Evolutionary conservation across 1,284 basidiomycete genomes (phyloP), one percentile per base, ranked within the genome.

Genomic region (Leccinum fallax): DNA sequence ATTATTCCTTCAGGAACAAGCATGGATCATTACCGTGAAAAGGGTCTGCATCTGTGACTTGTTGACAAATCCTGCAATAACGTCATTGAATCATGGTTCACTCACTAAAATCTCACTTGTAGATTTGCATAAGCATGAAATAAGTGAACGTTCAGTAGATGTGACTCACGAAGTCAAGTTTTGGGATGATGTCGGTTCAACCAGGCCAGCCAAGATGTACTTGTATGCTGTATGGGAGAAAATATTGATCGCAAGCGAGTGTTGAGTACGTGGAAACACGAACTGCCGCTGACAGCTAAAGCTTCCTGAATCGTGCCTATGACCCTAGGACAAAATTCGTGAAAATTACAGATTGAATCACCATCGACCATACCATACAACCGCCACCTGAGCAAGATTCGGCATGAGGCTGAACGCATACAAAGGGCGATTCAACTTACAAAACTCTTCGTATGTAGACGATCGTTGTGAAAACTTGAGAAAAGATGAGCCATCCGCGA

Each of bases 391-490:
- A 3, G 15, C 13, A 24, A 36, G 8, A 24, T 10, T 19, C 8
- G 9, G 15, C 10, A 55, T 38, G n/a, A 40, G 19, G 13, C 4
- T 4, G 21, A 48, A 48, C 1, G 10, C 2, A 21, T 21, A 16
- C 7, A 11, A 28, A 28, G 13, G 24, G 16, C 10, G 9, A 30
- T 52, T 30, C 15, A 10, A 55, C 54, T 40, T 13, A 67, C 66
- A 28, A 68, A 15, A 19, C 7, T 54, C 49, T 66, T 67, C n/a
- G 16, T 55, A 24, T 19, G 9, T 16, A 24, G 24, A 13, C 21
- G 48, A 15, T 70, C 66, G 0, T 51, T 26, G 9, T 2, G 56
- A 15, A 70, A 67, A 16, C 66, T 67, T 8, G n/a, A 16, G 11
- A 10, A 24, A 26, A 15, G 13, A 43, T 28, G 34, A 13, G n/a